Evolutionary conservation across 129 eudicot genomes (phyloP).

Genomic region (Helichrysum umbraculigerum): DNA sequence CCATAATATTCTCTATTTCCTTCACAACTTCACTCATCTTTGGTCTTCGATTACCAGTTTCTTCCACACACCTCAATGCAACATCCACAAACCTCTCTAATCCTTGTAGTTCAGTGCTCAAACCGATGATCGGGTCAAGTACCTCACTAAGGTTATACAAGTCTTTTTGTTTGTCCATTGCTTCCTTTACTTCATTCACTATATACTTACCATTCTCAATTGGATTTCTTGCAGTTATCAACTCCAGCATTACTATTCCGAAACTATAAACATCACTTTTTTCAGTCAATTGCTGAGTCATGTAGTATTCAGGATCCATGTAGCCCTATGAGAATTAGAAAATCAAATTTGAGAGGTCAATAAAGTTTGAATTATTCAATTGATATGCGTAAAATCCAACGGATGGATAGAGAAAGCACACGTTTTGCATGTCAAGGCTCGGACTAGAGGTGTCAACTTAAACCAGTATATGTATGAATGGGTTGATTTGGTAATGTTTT

Average conservation of each 20-base stretch:
- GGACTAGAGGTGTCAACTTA: too few relatives aligned
- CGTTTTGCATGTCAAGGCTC: too few relatives aligned
- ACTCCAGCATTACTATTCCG: conserved; percentile 68
- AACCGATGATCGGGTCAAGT: conserved; percentile 64
- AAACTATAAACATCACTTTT: conserved; percentile 84
- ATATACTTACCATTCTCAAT: conserved; percentile 76
- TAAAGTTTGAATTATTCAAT: background rate
- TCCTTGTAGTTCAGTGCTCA: conserved; percentile 38
- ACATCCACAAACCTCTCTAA: conserved; percentile 65
- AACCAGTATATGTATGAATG: too few relatives aligned
- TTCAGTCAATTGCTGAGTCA: conserved; percentile 65
- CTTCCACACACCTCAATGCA: conserved; percentile 69
- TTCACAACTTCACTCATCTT: conserved; percentile 65
- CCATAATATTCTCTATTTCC: conserved; percentile 61
- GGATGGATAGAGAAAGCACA: background rate
- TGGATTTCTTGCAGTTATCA: conserved; percentile 67
- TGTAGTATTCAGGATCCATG: conserved; percentile 79
- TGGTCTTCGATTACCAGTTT: conserved; percentile 60
- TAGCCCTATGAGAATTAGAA: conserved; percentile 45
- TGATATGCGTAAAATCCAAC: background rate
- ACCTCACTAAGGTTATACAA: conserved; percentile 51
- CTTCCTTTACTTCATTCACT: conserved; percentile 61
- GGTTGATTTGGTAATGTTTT: too few relatives aligned
- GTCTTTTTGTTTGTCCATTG: conserved; percentile 52
- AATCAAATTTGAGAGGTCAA: conserved; percentile 1